phyloP scores from a whole-genome alignment of 2,329 filamentous ascomycete species.

The Penicillium sp. region DNA sequence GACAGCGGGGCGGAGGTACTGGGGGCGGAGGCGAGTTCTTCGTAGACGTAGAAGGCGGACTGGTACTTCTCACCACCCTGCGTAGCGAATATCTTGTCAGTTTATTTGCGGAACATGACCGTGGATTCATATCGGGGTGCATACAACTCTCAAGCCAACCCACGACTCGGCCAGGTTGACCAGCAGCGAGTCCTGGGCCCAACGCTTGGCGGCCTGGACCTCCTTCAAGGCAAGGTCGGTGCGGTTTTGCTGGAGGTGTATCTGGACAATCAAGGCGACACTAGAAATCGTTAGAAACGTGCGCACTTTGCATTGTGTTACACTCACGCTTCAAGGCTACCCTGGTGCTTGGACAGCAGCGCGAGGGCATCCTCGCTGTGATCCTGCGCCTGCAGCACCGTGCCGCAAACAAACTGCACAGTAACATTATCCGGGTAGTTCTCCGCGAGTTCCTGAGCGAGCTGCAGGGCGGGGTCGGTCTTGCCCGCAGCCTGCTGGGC shows the following conservation, averaged over 20 bases:
- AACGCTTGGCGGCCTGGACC: conserved; percentile 78
- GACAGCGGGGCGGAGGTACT: conserved; percentile 73
- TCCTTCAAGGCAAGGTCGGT: conserved; percentile 89
- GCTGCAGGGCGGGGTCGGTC: conserved; percentile 59
- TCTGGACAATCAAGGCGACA: conserved; percentile 85
- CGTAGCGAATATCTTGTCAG: neutral
- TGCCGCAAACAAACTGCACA: conserved; percentile 81
- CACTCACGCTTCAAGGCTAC: conserved; percentile 71
- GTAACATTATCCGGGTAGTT: conserved; percentile 69
- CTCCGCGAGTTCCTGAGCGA: conserved; percentile 66
- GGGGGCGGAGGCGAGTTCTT: conserved; percentile 87
- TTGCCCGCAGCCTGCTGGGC: conserved; percentile 65
- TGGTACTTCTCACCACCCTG: conserved; percentile 95
- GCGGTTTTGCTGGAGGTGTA: conserved; percentile 87
- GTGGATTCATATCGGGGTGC: conserved; percentile 26
- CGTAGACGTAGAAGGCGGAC: conserved; percentile 94
- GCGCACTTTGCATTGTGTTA: conserved; percentile 5
- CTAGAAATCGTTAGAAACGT: conserved; percentile 34
- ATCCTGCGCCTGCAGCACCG: conserved; percentile 73
- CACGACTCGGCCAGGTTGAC: conserved; percentile 95
- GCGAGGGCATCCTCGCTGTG: conserved; percentile 82
- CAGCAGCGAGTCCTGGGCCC: conserved; percentile 91
- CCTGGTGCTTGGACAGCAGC: conserved; percentile 78
- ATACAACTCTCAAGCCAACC: conserved; percentile 83
- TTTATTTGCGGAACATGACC: neutral